phyloP scores from a whole-genome alignment of 768 basidiomycete genomes.

The Leucocoprinus leucothites region DNA sequence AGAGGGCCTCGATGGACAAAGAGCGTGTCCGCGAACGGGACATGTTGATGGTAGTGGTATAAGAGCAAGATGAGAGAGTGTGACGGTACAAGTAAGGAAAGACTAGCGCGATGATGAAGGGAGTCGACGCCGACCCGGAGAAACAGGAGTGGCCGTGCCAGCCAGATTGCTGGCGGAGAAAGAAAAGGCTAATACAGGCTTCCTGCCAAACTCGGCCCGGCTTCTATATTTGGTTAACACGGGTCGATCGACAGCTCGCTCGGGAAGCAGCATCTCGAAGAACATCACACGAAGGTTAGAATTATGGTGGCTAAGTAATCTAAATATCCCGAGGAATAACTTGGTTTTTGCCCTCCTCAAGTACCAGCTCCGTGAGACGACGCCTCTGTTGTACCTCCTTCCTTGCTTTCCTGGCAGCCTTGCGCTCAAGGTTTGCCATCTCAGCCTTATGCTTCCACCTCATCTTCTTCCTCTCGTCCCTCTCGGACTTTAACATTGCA shows the following conservation, averaged over 20 bases:
- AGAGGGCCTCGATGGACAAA: slow-evolving; percentile 18
- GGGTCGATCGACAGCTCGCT: neutral
- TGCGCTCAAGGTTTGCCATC: slow-evolving; percentile 50
- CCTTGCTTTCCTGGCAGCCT: slow-evolving; percentile 51
- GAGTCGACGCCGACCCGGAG: no score
- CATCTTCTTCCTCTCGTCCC: slow-evolving; percentile 58
- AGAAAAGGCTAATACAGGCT: neutral
- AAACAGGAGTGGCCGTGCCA: neutral
- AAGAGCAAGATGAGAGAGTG: neutral
- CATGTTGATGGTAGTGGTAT: neutral
- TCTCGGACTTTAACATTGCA: slow-evolving; percentile 52
- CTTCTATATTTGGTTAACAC: neutral
- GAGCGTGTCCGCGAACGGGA: slow-evolving; percentile 1
- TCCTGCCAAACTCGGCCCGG: neutral
- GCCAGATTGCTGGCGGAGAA: neutral
- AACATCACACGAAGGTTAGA: neutral
- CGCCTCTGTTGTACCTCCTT: slow-evolving; percentile 51
- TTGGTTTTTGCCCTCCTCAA: slow-evolving; percentile 58
- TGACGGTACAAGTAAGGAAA: neutral
- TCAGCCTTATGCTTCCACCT: slow-evolving; percentile 49
- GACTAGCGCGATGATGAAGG: neutral
- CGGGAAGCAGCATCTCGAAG: neutral
- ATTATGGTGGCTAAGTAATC: neutral
- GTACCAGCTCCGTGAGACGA: slow-evolving; percentile 50
- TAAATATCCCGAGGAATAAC: slow-evolving; percentile 40